These are phyloP conservation scores for Allomyces macrogynus DNA, from an alignment of 192 early-diverging fungal genomes.

Conservation along the genomic window DNA sequence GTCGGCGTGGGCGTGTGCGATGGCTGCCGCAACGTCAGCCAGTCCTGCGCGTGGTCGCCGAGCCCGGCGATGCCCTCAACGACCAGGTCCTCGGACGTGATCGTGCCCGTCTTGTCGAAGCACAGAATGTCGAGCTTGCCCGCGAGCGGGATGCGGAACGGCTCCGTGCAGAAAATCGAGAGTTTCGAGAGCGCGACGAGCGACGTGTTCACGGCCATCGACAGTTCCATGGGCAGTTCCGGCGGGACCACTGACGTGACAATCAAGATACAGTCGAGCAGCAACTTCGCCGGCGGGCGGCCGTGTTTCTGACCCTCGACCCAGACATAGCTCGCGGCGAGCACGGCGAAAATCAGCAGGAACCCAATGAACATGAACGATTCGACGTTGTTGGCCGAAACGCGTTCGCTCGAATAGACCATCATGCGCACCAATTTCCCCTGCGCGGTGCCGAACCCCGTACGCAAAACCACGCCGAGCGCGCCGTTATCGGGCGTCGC, in stretches of 20 bases:
- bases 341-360: slow-evolving; percentile 85
- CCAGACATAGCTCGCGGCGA: slow-evolving; percentile 89
- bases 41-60: slow-evolving; percentile 18
- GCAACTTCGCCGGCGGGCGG: slow-evolving; percentile 68
- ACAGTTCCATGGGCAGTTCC: slow-evolving; percentile 98
- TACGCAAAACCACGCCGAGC: slow-evolving; percentile 73
- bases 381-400: slow-evolving; percentile 94
- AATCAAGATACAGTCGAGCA: slow-evolving; percentile 94
- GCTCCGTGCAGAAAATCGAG: slow-evolving; percentile 92
- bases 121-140: slow-evolving; percentile 93
- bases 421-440: slow-evolving; percentile 98
- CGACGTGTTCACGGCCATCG: slow-evolving; percentile 94
- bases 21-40: slow-evolving; percentile 27
- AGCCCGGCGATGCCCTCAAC: slow-evolving; percentile 83
- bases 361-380: slow-evolving; percentile 92
- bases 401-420: slow-evolving; percentile 89
- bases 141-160: slow-evolving; percentile 99
- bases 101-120: slow-evolving; percentile 98
- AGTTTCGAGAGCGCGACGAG: slow-evolving; percentile 66
- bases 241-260: slow-evolving; percentile 97
- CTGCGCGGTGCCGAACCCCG: slow-evolving; percentile 93
- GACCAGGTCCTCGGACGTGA: slow-evolving; percentile 86
- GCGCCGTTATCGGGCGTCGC: slow-evolving; percentile 75
- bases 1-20: slow-evolving; percentile 41
- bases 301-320: slow-evolving; percentile 56